These are phyloP conservation scores for Myxozyma sirexii DNA, from an alignment of 805 yeast species.

Conservation along the genomic window DNA sequence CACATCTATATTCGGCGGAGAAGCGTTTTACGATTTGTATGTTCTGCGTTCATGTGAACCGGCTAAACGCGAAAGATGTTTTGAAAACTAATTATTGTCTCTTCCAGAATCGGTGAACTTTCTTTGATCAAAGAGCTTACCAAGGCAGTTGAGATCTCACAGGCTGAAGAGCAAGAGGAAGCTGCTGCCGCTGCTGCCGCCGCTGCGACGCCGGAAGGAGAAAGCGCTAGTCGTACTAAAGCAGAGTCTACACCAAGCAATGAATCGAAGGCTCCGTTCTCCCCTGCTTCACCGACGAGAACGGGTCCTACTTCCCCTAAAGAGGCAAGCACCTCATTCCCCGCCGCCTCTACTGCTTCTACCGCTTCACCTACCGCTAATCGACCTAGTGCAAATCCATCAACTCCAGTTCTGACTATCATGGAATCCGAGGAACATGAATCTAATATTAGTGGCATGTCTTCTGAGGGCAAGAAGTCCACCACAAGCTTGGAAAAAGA, in stretches of 20 bases:
- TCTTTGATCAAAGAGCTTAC: constrained; percentile 75
- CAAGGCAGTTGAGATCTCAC: constrained; percentile 56
- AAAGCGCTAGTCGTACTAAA: background rate
- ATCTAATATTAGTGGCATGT: constrained; percentile 1
- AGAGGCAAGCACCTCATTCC: background rate
- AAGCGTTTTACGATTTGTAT: constrained; percentile 68
- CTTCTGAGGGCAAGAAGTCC: constrained; percentile 8
- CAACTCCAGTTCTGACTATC: constrained; percentile 7
- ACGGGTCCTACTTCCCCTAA: background rate
- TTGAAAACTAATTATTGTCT: background rate
- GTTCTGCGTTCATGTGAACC: background rate
- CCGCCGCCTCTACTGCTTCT: constrained; percentile 2
- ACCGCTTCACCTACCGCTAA: background rate
- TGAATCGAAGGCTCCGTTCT: background rate
- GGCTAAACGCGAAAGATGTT: too few species aligned
- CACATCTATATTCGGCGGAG: constrained; percentile 86
- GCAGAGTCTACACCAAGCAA: background rate
- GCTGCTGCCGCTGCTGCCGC: constrained; percentile 26
- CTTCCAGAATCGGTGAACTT: constrained; percentile 75
- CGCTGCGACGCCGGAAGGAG: constrained; percentile 1
- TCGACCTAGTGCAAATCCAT: background rate
- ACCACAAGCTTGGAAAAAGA: constrained; percentile 21
- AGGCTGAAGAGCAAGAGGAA: constrained; percentile 41
- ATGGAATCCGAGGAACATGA: background rate
- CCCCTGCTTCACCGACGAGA: background rate